Base-by-base conservation (phyloP, 2,329 filamentous ascomycete species). In the Emmonsiellopsis sp. region DNA sequence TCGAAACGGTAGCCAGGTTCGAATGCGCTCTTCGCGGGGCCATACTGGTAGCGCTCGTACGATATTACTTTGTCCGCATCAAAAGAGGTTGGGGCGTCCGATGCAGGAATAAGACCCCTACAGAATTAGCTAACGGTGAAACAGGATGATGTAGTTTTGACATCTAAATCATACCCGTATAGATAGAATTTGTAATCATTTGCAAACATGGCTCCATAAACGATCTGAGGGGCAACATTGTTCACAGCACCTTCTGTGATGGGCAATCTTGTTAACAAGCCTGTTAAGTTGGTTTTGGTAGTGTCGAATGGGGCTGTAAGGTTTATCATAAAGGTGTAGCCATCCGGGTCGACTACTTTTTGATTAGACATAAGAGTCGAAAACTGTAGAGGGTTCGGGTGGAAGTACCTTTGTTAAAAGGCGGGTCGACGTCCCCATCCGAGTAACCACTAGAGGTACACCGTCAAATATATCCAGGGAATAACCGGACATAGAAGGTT, bases 121-220 rank as follows among this genome's bases (percentile, higher is more conserved):
- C 7, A 31, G 14, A 6, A 9, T 37, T 42, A 8, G 45, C 49
- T 37, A 52, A 52, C 37, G 51, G 39, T 3, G 2, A 46, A 34
- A n/a, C 8, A 14, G 33, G 11, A 37, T 11, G 5, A 27, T 32
- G 49, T 27, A 37, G 17, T 42, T 11, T 9, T n/a, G 37, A 43
- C n/a, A 6, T 31, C n/a, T 45, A 6, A 33, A 14, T 31, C 59
- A n/a, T 51, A 70, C 69, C 85, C 85, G 52, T 84, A 88, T 2
- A 84, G 71, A 59, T 77, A 83, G 60, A 83, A 82, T 55, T 85
- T 77, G 48, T 76, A 69, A 54, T 87, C 71, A 59, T 87, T 88
- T 47, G 76, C 77, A 34, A 88, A 77, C 70, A 88, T 78, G 6
- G 74, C 79, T 2, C 85, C 85, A 55, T 86, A 83, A 13, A 73